Evolutionary conservation across 441 rosid genomes (phyloP).

Genomic region (Kokia cookei): DNA sequence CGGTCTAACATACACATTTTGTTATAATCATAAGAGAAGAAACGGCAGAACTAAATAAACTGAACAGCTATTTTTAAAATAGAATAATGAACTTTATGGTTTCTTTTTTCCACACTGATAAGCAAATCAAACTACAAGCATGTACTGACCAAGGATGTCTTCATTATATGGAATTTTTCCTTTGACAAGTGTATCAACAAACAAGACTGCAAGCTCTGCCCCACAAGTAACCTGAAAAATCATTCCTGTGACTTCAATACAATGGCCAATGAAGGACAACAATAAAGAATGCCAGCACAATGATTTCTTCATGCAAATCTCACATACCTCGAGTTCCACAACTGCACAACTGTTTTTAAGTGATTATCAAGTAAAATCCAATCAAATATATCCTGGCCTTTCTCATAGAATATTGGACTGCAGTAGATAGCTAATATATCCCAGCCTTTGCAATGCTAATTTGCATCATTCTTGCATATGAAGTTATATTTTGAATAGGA

Average conservation of each 20-base stretch:
- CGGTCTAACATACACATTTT: constrained; percentile 51
- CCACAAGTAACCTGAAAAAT: constrained; percentile 77
- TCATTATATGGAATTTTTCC: constrained; percentile 66
- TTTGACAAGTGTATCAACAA: constrained; percentile 75
- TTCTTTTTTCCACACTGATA: background rate
- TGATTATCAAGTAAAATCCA: background rate
- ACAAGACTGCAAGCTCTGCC: constrained; percentile 73
- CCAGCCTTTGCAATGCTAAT: background rate
- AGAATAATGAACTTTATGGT: background rate
- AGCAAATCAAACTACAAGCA: constrained; percentile 11
- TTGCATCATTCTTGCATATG: background rate
- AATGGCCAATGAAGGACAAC: background rate
- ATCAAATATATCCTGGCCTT: background rate
- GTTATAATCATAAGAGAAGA: constrained; percentile 17
- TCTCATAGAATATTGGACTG: background rate
- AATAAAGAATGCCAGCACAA: background rate
- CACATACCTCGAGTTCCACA: background rate
- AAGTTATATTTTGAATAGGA: background rate
- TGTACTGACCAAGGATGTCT: constrained; percentile 62
- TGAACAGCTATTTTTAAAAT: background rate
- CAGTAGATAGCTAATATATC: background rate
- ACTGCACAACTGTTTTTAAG: background rate
- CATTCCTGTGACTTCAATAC: constrained; percentile 7
- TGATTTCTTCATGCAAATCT: background rate
- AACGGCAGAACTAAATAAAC: background rate